Base-by-base conservation (phyloP, 177 flowering plant species). In the Vitis hybrid region DNA sequence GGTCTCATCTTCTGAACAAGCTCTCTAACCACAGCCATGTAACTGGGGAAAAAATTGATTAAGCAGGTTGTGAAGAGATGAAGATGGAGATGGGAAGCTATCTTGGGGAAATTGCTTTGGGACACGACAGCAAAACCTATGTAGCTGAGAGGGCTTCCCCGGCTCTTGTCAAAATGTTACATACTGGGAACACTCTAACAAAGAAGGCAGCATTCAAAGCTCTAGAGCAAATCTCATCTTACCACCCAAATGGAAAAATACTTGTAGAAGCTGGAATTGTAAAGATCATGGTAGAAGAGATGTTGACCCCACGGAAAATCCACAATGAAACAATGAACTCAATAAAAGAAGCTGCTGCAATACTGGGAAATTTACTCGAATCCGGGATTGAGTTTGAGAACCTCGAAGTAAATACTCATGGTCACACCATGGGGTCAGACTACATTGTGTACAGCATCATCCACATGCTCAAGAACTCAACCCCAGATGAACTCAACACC, bases 81-180 rank as follows among this genome's bases (percentile, higher is more conserved):
- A 88, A 81, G 80, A 75, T 72, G 76, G 86, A 82, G 74, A 90
- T 89, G 97, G 90, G 81, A 68, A 78, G 73, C 71, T 90, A 75
- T 71, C 88, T 92, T 7, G 90, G 84, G 52, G 90, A 86, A 59
- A 81, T 89, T 65, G 80, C 79, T 65, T 78, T 87, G 13, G 82
- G 82, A 72, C 74, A 72, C 60, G 88, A 90, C 51, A 80, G 69
- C 74, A 76, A 76, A 72, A 77, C 73, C 24, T 70, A 80, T 74
- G 91, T 89, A 31, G 92, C 93, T 11, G 85, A 85, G 65, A 85
- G 77, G 78, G 90, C 90, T 65, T 83, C 87, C 57, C 75, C 87
- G 0, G 66, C 78, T 49, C 83, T 92, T 50, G 64, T 88, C 59
- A 71, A 73, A 68, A 87, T 92, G 92, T 83, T 87, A 33, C 84